Evolutionary conservation across 352 stramenopile species (phyloP).

Genomic region (Blastocystis sp.): DNA sequence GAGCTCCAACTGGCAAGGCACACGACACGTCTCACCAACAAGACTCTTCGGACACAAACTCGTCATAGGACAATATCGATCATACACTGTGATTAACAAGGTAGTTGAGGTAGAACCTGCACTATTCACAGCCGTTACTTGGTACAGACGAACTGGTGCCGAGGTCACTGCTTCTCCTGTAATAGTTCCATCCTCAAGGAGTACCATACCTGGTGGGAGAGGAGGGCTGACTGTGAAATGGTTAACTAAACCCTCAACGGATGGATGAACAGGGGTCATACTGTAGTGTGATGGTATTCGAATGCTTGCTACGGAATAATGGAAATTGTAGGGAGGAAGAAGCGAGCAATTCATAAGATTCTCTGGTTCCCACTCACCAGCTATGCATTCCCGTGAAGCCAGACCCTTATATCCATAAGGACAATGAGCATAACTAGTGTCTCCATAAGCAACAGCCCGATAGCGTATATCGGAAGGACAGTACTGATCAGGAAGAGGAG

Average conservation of each 20-base stretch:
- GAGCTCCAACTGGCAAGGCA: not conserved
- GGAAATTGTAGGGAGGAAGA: not conserved
- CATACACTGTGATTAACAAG: not conserved
- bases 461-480: not conserved
- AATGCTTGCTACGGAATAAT: not conserved
- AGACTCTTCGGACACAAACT: not conserved
- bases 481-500: not conserved
- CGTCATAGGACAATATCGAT: not conserved
- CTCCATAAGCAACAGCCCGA: not conserved
- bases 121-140: not conserved
- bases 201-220: not conserved
- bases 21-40: not conserved
- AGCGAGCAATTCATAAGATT: not conserved
- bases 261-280: not conserved
- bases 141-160: not conserved
- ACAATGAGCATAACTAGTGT: not conserved
- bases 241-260: not conserved
- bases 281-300: not conserved
- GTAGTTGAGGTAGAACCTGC: not conserved
- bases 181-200: not conserved
- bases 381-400: not conserved
- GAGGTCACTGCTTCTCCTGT: not conserved
- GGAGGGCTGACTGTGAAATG: not conserved
- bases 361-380: not conserved
- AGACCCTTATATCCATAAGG: conserved; percentile 3